Base-by-base conservation (phyloP, 139 green algal species). In the Ettlia oleoabundans region DNA sequence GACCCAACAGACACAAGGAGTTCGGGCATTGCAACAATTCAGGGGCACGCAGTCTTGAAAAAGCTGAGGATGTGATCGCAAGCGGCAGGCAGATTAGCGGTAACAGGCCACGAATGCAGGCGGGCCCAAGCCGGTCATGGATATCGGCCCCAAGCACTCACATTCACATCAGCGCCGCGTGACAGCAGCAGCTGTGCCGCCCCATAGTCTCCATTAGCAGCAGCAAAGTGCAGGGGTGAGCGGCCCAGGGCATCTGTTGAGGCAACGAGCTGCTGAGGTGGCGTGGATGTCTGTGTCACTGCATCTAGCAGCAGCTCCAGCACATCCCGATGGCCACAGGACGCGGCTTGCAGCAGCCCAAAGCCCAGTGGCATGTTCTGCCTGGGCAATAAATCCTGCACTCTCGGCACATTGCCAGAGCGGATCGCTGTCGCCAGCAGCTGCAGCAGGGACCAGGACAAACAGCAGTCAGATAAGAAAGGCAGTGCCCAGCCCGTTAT, bases 101-200 rank as follows among this genome's bases (percentile, higher is more conserved):
- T n/a, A n/a, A n/a, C n/a, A n/a, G n/a, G n/a, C n/a, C n/a, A n/a
- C n/a, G n/a, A n/a, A n/a, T n/a, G n/a, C n/a, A n/a, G n/a, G n/a
- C n/a, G n/a, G n/a, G n/a, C n/a, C n/a, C n/a, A n/a, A n/a, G n/a
- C n/a, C n/a, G n/a, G n/a, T n/a, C n/a, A n/a, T n/a, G n/a, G n/a
- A n/a, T n/a, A n/a, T n/a, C n/a, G n/a, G n/a, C n/a, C n/a, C n/a
- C n/a, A n/a, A n/a, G n/a, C n/a, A n/a, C 73, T 80, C 52, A 80
- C 73, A 37, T 80, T 40, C 24, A 80, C 73, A 43, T 55, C 40
- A 1, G 73, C 73, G 6, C 73, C 53, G 2, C 53, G 73, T 4
- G 73, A 51, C 53, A 80, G 51, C 52, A 80, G 73, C 33, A 80
- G 73, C 53, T 80, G 73, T 35, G 73, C 73, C 2, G 73, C 73